These are phyloP conservation scores for Melocanna baccifera DNA, from an alignment of 176 grass and related monocot genomes.

Conservation along the genomic window DNA sequence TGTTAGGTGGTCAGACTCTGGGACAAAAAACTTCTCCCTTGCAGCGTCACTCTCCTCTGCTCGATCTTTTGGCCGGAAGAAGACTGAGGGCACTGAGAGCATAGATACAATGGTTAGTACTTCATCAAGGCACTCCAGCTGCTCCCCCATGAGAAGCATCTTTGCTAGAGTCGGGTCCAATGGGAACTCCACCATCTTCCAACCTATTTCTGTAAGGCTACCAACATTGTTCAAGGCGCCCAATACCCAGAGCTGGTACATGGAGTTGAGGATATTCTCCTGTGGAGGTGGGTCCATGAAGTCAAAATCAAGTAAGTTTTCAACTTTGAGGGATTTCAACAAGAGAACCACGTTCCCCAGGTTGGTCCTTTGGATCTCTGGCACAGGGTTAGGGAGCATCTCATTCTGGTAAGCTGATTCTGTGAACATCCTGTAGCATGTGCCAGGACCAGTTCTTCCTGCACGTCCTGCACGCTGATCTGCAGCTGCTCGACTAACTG, in stretches of 20 bases:
- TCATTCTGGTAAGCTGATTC: conserved; percentile 98
- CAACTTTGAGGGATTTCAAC: conserved; percentile 87
- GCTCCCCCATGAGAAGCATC: conserved; percentile 96
- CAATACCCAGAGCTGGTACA: conserved; percentile 99
- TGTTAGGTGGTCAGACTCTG: conserved; percentile 93
- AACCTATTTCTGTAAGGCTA: conserved; percentile 80
- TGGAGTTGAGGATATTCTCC: conserved; percentile 97
- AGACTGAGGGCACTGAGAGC: conserved; percentile 97
- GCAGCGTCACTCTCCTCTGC: conserved; percentile 93
- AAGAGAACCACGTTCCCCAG: conserved; percentile 94
- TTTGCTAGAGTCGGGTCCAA: conserved; percentile 93
- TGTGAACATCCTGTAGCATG: conserved; percentile 89
- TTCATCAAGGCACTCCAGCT: conserved; percentile 80
- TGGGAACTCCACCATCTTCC: conserved; percentile 99
- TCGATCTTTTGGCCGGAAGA: conserved; percentile 94
- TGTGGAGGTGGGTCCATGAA: conserved; percentile 99
- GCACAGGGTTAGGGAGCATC: conserved; percentile 90
- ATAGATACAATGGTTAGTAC: conserved; percentile 97
- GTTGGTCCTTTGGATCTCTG: conserved; percentile 96
- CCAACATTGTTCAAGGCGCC: conserved; percentile 95
- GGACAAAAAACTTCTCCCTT: conserved; percentile 97
- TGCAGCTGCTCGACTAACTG: conserved; percentile 80
- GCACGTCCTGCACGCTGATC: conserved; percentile 92
- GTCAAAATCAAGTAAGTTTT: conserved; percentile 95
- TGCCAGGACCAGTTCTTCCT: conserved; percentile 90